phyloP scores from a whole-genome alignment of 176 grass and related monocot species.

The Hsuehochloa calcarea region DNA sequence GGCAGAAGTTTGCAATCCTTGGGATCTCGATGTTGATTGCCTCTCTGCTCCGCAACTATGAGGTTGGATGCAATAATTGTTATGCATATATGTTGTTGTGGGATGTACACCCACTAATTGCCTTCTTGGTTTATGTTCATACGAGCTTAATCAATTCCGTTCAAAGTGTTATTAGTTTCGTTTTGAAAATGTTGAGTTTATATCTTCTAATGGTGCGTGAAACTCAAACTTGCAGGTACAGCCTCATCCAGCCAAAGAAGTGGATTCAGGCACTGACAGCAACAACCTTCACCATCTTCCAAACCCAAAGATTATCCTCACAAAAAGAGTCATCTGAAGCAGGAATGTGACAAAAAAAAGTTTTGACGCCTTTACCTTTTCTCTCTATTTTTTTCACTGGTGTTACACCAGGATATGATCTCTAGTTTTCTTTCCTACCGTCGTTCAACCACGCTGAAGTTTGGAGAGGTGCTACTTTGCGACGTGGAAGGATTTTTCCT shows the following conservation, averaged over 20 bases:
- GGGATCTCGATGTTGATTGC: constrained; percentile 69
- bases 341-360: background rate
- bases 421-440: constrained; percentile 7
- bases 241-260: constrained; percentile 42
- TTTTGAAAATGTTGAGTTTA: too few species aligned
- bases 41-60: constrained; percentile 56
- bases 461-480: constrained; percentile 28
- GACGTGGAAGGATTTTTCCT: constrained; percentile 55
- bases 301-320: constrained; percentile 58
- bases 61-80: constrained; percentile 51
- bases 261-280: constrained; percentile 16
- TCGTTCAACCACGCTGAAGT: constrained; percentile 13
- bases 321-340: constrained; percentile 45
- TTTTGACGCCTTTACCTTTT: background rate
- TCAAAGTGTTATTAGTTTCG: background rate
- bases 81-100: background rate
- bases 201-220: background rate
- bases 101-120: background rate
- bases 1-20: constrained; percentile 73
- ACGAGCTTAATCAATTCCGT: background rate
- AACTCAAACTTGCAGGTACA: constrained; percentile 62
- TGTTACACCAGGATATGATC: constrained; percentile 33
- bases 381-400: constrained; percentile 46
- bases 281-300: constrained; percentile 45
- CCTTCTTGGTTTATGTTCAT: constrained; percentile 1